Conservation (phyloP, 805 yeast species). For the Cyberlindnera japonica region DNA sequence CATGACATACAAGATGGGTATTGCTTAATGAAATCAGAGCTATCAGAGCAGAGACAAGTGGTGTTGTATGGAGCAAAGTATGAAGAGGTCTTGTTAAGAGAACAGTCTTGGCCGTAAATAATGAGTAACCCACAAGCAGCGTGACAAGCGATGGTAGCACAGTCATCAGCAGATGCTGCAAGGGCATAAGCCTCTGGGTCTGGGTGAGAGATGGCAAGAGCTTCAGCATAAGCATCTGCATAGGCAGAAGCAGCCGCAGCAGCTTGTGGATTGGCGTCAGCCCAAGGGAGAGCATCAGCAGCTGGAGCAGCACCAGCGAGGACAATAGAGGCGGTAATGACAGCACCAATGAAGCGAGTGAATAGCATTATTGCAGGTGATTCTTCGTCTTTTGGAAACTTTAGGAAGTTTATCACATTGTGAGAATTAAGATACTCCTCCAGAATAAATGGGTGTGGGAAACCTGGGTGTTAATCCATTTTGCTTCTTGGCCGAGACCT, state of each 20-base stretch:
- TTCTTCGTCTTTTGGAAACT: background rate
- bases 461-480: too few relatives aligned
- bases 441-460: too few relatives aligned
- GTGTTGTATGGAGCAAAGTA: conserved; percentile 16
- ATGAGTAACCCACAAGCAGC: conserved; percentile 13
- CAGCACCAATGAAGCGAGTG: conserved; percentile 3
- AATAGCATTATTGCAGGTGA: background rate
- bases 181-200: conserved; percentile 11
- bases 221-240: conserved; percentile 4
- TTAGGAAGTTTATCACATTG: background rate
- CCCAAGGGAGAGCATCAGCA: conserved; percentile 4
- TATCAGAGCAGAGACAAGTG: conserved; percentile 20
- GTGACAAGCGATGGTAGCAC: conserved; percentile 12
- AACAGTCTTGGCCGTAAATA: conserved; percentile 7
- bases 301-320: background rate
- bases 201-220: conserved; percentile 4
- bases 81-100: conserved; percentile 2
- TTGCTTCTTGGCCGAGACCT: too few relatives aligned
- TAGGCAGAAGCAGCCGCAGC: conserved; percentile 3
- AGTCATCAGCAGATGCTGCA: conserved; percentile 5
- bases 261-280: conserved; percentile 1
- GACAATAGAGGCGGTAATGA: background rate
- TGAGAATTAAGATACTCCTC: background rate
- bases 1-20: conserved; percentile 12
- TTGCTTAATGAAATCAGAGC: conserved; percentile 3